phyloP scores from a whole-genome alignment of 1,284 basidiomycete genomes.

The Pholiota adiposa region DNA sequence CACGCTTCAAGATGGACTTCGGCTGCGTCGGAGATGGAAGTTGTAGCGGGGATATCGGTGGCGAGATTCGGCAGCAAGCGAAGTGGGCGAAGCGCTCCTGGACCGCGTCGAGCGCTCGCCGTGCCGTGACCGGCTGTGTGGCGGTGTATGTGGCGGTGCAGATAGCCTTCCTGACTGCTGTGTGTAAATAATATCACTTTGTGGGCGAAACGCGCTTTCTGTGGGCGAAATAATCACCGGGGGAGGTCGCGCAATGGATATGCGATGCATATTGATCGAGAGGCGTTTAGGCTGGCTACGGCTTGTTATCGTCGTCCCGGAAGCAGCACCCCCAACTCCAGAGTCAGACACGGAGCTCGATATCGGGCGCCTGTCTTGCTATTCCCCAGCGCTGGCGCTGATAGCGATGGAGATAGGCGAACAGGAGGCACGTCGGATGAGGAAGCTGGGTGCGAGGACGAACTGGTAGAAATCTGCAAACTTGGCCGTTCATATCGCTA shows the following conservation, averaged over 20 bases:
- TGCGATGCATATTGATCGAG: not conserved
- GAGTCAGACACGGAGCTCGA: not conserved
- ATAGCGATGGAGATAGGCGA: not conserved
- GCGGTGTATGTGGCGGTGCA: not conserved
- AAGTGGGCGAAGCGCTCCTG: not conserved
- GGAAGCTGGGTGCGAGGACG: not conserved
- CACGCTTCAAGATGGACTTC: conserved; percentile 3
- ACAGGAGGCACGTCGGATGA: not conserved
- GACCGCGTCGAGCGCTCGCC: not conserved
- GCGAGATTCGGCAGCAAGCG: not conserved
- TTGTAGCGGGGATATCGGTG: not conserved
- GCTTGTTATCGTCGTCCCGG: not conserved
- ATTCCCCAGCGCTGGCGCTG: not conserved
- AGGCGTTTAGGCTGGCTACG: not conserved
- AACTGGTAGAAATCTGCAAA: conserved; percentile 1
- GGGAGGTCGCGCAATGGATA: not conserved
- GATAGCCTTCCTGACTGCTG: not conserved
- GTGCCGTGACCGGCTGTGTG: not conserved
- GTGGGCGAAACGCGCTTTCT: not conserved
- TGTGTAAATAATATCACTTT: not conserved
- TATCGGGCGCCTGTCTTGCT: not conserved
- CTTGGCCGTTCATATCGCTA: conserved; percentile 1
- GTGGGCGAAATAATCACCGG: not conserved
- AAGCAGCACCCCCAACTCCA: not conserved
- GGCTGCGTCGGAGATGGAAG: not conserved